Evolutionary conservation across 2,329 filamentous ascomycete genomes (phyloP), one percentile per base, ranked within the genome.

Genomic region (Metarhizium album): DNA sequence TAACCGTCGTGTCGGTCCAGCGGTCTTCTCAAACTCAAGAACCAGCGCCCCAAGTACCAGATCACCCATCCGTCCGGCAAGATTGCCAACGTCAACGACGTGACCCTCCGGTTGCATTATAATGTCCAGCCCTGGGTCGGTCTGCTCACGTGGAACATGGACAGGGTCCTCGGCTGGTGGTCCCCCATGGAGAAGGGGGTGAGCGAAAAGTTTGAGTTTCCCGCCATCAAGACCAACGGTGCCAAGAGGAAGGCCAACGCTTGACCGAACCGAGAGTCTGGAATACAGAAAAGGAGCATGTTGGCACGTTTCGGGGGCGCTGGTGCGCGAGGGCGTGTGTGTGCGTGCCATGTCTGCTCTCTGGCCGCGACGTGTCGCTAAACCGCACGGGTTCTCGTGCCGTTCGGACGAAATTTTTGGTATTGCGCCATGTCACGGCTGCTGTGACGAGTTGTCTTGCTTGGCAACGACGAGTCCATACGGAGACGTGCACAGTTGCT

Each of bases 81-180:
- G 67, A 76, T 97, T 57, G 86, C 87, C 45, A 78, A 85, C 62
- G 75, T 82, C 46, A 73, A 78, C 47, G 83, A 93, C 64, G 88
- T 91, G 51, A 83, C 80, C 29, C 73, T 98, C 55, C 82, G 84
- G 60, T 73, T 97, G 49, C 85, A 93, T 64, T 98, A 95, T 82
- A 97, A 97, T 70, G 86, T 97, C 53, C 93, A 98, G 74, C 93
- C 93, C 31, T 97, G 91, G 88, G 89, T 98, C 11, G 93, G 93
- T 14, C 70, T 85, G 48, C 69, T 97, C 66, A 86, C 86, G 42
- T 98, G 93, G 93, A 84, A 86, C 62, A 74, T 81, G 55, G 67
- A 74, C 55, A 59, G 64, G 42, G 73, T 79, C 56, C 67, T 79
- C 51, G 79, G 79, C 9, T 65, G 71, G 47, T 90, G 87, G 87